Evolutionary conservation across 768 basidiomycete species (phyloP).

Genomic region (Kwoniella sp.): DNA sequence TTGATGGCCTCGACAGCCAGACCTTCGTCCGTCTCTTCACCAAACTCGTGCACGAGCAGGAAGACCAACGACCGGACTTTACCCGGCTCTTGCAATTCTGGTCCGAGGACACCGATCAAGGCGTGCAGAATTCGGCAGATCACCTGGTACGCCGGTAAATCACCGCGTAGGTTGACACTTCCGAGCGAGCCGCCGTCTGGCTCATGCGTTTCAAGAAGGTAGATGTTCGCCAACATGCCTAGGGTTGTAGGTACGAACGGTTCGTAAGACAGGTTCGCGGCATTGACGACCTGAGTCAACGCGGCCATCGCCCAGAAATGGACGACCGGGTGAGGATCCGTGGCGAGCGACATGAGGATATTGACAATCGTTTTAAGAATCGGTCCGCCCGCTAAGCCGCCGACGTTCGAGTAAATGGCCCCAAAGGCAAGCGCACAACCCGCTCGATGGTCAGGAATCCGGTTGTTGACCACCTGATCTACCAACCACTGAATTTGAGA

Average conservation of each 20-base stretch:
- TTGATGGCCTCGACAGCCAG: slow-evolving; percentile 91
- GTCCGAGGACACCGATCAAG: slow-evolving; percentile 88
- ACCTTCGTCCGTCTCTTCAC: slow-evolving; percentile 80
- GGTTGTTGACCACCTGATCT: slow-evolving; percentile 89
- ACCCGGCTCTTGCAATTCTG: slow-evolving; percentile 87
- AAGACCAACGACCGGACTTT: slow-evolving; percentile 78
- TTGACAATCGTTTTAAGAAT: slow-evolving; percentile 94
- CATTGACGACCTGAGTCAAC: slow-evolving; percentile 80
- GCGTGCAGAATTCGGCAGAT: slow-evolving; percentile 91
- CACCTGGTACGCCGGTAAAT: slow-evolving; percentile 87
- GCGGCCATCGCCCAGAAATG: slow-evolving; percentile 91
- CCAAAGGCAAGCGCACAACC: slow-evolving; percentile 93
- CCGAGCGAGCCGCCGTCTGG: slow-evolving; percentile 81
- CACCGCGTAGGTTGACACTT: slow-evolving; percentile 83
- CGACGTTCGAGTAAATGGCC: slow-evolving; percentile 86
- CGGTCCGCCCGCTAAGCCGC: slow-evolving; percentile 90
- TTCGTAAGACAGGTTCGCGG: slow-evolving; percentile 87
- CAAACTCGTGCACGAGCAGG: slow-evolving; percentile 82
- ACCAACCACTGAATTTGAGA: slow-evolving; percentile 86
- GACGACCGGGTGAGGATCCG: slow-evolving; percentile 94
- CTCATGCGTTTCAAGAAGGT: slow-evolving; percentile 87
- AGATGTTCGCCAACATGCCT: slow-evolving; percentile 86
- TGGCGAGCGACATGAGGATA: slow-evolving; percentile 88
- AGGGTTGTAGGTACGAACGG: slow-evolving; percentile 86
- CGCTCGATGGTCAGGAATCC: slow-evolving; percentile 86